Conservation (phyloP, 768 basidiomycete species). For the Leccinellum rugosiceps region DNA sequence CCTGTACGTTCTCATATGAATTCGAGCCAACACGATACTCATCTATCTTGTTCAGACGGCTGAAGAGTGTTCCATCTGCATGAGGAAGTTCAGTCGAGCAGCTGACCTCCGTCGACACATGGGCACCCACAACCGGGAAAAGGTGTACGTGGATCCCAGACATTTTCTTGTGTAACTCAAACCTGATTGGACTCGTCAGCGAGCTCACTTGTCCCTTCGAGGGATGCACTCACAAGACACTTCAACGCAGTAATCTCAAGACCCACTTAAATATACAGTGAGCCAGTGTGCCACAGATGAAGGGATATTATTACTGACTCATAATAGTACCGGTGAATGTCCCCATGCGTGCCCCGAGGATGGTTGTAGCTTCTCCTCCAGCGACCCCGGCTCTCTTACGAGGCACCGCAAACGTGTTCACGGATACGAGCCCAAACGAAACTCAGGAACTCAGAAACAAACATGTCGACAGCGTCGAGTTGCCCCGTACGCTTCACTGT, state of each 20-base stretch:
- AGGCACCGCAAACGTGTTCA: slow-evolving; percentile 19
- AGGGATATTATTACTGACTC: not conserved
- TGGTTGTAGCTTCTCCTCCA: slow-evolving; percentile 8
- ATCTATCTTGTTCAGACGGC: not conserved
- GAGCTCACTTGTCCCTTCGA: slow-evolving; percentile 19
- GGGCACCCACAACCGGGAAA: slow-evolving; percentile 19
- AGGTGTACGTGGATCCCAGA: slow-evolving; percentile 16
- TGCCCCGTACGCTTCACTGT: slow-evolving; percentile 3
- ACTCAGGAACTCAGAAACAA: not conserved
- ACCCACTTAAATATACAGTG: slow-evolving; percentile 31
- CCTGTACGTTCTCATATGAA: not conserved
- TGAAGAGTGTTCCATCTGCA: slow-evolving; percentile 14
- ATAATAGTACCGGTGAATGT: slow-evolving; percentile 10
- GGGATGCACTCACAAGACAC: slow-evolving; percentile 18
- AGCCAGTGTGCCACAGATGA: slow-evolving; percentile 5
- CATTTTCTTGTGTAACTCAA: not conserved
- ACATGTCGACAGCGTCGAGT: not conserved
- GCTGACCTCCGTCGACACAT: slow-evolving; percentile 30
- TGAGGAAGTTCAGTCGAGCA: slow-evolving; percentile 14
- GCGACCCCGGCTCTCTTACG: slow-evolving; percentile 23
- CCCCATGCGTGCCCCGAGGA: slow-evolving; percentile 19
- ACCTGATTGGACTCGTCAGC: slow-evolving; percentile 13
- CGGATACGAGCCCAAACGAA: slow-evolving; percentile 14
- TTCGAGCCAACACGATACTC: not conserved
- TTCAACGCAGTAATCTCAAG: slow-evolving; percentile 27